Percentiles rank a stretch among this genome's conserved stretches.
Conservation (phyloP, 2,329 filamentous ascomycete species). For the Venturia nashicola region DNA sequence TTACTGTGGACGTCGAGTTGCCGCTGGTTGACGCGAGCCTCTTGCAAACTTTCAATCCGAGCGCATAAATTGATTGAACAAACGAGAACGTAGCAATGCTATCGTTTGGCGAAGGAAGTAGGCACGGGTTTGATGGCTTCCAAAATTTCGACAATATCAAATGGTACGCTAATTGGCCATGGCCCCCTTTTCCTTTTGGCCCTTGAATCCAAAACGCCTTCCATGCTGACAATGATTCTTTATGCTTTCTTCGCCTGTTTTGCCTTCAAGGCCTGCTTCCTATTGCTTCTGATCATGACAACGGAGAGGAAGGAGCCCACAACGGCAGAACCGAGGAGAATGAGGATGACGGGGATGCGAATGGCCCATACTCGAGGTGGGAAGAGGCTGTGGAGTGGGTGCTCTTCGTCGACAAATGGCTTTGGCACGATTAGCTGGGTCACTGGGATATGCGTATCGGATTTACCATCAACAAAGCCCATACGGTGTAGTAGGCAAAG, state of each 20-base stretch:
- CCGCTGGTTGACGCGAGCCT: too few species aligned
- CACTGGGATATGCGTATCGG: neutral
- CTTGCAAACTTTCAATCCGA: too few species aligned
- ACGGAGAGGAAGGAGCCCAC: slow-evolving; percentile 92
- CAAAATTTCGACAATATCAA: neutral
- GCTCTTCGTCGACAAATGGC: slow-evolving; percentile 95
- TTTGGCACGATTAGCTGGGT: slow-evolving; percentile 25
- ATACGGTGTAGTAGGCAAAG: slow-evolving; percentile 90
- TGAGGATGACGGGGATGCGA: slow-evolving; percentile 92
- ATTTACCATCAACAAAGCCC: slow-evolving; percentile 90
- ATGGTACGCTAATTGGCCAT: neutral
- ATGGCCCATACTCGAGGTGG: slow-evolving; percentile 97
- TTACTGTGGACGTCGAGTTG: too few species aligned
- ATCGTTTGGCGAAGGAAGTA: too few species aligned
- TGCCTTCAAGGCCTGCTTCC: slow-evolving; percentile 92
- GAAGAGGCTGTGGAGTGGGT: slow-evolving; percentile 89
- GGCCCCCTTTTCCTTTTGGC: neutral
- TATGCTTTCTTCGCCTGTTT: slow-evolving; percentile 59
- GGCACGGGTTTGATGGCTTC: neutral
- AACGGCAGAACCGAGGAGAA: slow-evolving; percentile 81
- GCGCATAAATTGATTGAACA: too few species aligned
- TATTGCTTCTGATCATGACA: slow-evolving; percentile 98
- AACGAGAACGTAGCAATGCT: too few species aligned
- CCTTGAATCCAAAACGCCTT: neutral
- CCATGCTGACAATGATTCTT: neutral